phyloP scores from a whole-genome alignment of 2,329 filamentous ascomycete genomes.

The Diaporthe batatas region DNA sequence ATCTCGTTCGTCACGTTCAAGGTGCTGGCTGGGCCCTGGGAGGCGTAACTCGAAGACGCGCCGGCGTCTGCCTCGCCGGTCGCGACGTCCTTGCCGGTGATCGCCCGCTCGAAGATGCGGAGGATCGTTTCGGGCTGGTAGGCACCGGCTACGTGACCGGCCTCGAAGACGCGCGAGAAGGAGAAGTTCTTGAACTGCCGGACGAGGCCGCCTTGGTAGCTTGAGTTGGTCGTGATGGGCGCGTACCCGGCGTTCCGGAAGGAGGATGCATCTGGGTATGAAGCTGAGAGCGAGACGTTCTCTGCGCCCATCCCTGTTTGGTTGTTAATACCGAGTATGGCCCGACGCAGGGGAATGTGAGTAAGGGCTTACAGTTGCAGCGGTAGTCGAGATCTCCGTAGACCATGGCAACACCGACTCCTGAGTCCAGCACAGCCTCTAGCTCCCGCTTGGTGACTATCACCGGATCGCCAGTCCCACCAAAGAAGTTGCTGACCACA shows the following conservation, averaged over 20 bases:
- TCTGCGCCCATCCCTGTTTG: constrained; percentile 64
- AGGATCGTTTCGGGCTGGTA: constrained; percentile 66
- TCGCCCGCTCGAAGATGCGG: constrained; percentile 62
- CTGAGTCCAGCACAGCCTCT: constrained; percentile 64
- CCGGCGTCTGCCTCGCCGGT: constrained; percentile 62
- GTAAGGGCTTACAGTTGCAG: constrained; percentile 50
- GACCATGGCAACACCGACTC: constrained; percentile 65
- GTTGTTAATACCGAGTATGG: neutral
- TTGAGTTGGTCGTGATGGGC: constrained; percentile 54
- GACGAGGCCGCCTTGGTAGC: constrained; percentile 59
- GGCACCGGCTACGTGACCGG: constrained; percentile 61
- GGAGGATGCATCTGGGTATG: constrained; percentile 55
- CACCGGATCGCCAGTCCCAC: constrained; percentile 51
- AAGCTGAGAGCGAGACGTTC: constrained; percentile 58
- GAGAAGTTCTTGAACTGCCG: constrained; percentile 63
- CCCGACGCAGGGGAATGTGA: neutral
- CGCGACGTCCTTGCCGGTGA: constrained; percentile 63
- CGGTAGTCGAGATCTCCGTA: constrained; percentile 69
- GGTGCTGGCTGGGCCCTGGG: constrained; percentile 54
- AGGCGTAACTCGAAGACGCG: constrained; percentile 47
- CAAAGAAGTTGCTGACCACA: constrained; percentile 55
- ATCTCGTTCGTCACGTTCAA: constrained; percentile 60
- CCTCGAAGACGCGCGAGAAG: constrained; percentile 61
- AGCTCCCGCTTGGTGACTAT: constrained; percentile 48
- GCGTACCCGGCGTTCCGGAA: constrained; percentile 65